Percentiles rank a stretch among this genome's conserved stretches.
Conservation (phyloP, 768 basidiomycete species). For the Paxillus involutus region DNA sequence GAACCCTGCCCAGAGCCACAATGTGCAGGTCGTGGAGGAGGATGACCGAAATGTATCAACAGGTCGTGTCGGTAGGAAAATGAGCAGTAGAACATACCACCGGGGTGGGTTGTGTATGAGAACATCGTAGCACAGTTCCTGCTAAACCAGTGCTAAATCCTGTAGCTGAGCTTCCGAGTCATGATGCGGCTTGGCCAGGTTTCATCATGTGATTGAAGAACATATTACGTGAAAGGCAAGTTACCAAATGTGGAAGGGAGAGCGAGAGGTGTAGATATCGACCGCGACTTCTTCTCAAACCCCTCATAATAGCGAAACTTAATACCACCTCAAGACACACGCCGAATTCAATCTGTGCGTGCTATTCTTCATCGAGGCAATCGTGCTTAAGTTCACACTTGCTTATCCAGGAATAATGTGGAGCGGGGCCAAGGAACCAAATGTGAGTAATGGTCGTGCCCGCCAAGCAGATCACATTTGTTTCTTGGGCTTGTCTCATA, state of each 20-base stretch:
- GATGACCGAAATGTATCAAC: background rate
- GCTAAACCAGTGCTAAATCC: no score
- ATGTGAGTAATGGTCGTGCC: conserved; percentile 26
- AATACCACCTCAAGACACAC: background rate
- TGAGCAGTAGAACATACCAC: no score
- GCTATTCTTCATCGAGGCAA: background rate
- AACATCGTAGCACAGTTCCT: no score
- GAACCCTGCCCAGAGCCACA: background rate
- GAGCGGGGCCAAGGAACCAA: conserved; percentile 27
- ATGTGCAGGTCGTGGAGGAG: background rate
- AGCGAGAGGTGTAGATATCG: background rate
- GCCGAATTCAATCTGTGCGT: conserved; percentile 6
- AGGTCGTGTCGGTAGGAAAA: background rate
- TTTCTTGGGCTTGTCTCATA: conserved; percentile 1
- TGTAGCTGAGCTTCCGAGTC: no score
- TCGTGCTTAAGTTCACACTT: background rate
- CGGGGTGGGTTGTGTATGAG: no score
- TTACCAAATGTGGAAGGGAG: conserved; percentile 7
- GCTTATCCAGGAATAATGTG: conserved; percentile 13
- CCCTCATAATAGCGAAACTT: background rate
- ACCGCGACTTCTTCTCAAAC: background rate
- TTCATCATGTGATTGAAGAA: no score
- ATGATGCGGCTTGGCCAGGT: no score
- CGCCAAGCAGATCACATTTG: conserved; percentile 20
- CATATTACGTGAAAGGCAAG: background rate